These are phyloP conservation scores for Nicotiana paniculata DNA, from an alignment of 257 asterid genomes.

Conservation along the genomic window DNA sequence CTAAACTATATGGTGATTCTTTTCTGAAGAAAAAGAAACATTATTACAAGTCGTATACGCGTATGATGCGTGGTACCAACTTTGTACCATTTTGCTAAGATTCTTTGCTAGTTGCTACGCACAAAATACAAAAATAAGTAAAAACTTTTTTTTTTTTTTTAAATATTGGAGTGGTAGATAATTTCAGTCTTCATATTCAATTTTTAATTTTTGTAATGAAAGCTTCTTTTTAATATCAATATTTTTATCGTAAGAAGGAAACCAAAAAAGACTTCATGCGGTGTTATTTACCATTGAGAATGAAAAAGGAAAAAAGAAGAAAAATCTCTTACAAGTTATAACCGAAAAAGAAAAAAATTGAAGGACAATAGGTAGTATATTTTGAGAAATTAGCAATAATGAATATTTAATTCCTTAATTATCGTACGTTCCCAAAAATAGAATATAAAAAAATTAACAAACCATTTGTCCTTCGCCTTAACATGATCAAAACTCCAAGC, in stretches of 20 bases:
- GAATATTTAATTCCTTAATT: not conserved
- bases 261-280: too few species aligned
- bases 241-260: too few species aligned
- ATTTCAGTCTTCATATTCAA: too few species aligned
- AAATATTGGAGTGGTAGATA: not conserved
- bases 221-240: too few species aligned
- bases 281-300: too few species aligned
- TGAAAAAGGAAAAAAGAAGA: too few species aligned
- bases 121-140: not conserved
- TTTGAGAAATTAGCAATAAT: not conserved
- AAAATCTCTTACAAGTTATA: too few species aligned
- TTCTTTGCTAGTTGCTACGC: not conserved
- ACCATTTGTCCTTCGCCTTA: not conserved
- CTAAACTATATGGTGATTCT: not conserved
- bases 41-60: not conserved
- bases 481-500: constrained; percentile 1
- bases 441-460: not conserved
- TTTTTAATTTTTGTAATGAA: too few species aligned
- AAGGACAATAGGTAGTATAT: too few species aligned
- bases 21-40: not conserved
- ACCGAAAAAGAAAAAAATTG: too few species aligned
- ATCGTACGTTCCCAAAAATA: not conserved
- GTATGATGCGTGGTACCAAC: not conserved
- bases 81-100: not conserved
- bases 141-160: not conserved